Evolutionary conservation across 169 alveolate species (phyloP).

Genomic region (Eimeria falciformis): DNA sequence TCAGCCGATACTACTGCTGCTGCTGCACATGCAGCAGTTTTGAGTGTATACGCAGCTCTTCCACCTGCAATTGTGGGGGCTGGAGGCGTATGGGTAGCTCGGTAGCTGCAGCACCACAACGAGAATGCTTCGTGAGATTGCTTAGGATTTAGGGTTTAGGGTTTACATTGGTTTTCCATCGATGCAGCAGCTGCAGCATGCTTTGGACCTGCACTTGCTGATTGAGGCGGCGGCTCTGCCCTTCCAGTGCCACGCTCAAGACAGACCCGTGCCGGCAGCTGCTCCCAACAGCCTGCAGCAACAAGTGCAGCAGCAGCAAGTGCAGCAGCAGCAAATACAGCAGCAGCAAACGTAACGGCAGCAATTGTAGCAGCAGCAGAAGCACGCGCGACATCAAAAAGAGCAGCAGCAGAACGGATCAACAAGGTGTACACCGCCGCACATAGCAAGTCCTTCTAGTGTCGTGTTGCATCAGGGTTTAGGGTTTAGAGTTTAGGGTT

Average conservation of each 20-base stretch:
- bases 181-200: neutral
- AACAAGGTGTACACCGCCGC: neutral
- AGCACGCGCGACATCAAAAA: too few species aligned
- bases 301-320: neutral
- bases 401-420: neutral
- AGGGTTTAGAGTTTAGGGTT: conserved; percentile 25
- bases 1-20: too few species aligned
- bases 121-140: too few species aligned
- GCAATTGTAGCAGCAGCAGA: too few species aligned
- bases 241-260: neutral
- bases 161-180: too few species aligned
- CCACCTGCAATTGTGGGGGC: too few species aligned
- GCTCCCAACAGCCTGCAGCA: neutral
- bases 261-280: neutral
- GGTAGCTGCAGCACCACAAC: too few species aligned
- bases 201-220: neutral
- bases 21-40: too few species aligned
- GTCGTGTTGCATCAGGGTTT: neutral
- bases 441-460: neutral
- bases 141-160: neutral
- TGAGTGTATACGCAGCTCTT: too few species aligned
- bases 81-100: too few species aligned
- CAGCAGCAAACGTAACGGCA: too few species aligned
- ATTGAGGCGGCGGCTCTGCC: neutral
- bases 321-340: neutral